Evolutionary conservation across 352 stramenopile species (phyloP).

Genomic region (Phytophthora nicotianae): DNA sequence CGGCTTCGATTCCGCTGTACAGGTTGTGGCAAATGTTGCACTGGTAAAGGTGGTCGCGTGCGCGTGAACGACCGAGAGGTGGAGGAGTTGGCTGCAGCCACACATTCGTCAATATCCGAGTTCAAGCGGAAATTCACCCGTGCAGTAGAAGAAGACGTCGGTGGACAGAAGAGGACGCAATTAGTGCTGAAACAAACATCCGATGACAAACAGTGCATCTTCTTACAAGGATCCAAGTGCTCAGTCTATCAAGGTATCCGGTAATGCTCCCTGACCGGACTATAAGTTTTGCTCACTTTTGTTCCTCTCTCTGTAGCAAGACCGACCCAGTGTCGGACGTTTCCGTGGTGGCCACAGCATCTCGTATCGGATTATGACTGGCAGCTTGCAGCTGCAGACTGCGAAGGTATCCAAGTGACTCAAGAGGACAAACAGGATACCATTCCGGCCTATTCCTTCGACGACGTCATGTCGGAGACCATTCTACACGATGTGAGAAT

Average conservation of each 20-base stretch:
- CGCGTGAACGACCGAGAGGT: slow-evolving; percentile 71
- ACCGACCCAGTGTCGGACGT: slow-evolving; percentile 82
- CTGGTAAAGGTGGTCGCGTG: slow-evolving; percentile 64
- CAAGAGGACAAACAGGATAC: slow-evolving; percentile 4
- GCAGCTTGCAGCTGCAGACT: slow-evolving; percentile 59
- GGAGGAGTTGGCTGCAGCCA: slow-evolving; percentile 44
- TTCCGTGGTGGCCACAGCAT: slow-evolving; percentile 83
- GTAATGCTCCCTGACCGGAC: not conserved
- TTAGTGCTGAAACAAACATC: slow-evolving; percentile 54
- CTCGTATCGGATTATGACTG: slow-evolving; percentile 84
- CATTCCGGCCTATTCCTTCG: slow-evolving; percentile 34
- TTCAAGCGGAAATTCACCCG: slow-evolving; percentile 49
- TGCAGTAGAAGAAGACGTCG: slow-evolving; percentile 18
- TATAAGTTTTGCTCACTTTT: not conserved
- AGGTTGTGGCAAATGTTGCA: slow-evolving; percentile 82
- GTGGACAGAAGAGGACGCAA: slow-evolving; percentile 27
- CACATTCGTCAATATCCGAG: slow-evolving; percentile 34
- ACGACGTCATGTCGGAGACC: slow-evolving; percentile 61
- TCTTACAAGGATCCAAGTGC: slow-evolving; percentile 70
- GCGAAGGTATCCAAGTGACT: slow-evolving; percentile 60
- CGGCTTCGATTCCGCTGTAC: slow-evolving; percentile 73
- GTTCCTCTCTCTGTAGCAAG: slow-evolving; percentile 35
- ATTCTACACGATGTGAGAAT: slow-evolving; percentile 71
- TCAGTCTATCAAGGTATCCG: slow-evolving; percentile 62
- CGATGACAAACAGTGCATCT: slow-evolving; percentile 68